These are phyloP conservation scores for Marsdenia floribunda DNA, from an alignment of 257 asterid species.

Conservation along the genomic window DNA sequence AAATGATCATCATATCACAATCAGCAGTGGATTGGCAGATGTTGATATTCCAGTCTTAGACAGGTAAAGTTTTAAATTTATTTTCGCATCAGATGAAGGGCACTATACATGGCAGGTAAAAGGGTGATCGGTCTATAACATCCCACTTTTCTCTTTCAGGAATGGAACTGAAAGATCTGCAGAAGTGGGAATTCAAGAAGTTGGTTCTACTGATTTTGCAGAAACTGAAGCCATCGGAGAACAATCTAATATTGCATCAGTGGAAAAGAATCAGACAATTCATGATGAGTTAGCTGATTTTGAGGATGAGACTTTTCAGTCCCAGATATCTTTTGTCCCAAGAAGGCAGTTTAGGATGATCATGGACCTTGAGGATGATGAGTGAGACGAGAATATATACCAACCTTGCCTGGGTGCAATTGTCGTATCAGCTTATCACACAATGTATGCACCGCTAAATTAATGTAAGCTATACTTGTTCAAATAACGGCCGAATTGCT, in stretches of 20 bases:
- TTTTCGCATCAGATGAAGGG: slow-evolving; percentile 7
- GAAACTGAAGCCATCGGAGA: slow-evolving; percentile 27
- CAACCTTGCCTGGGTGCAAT: background rate
- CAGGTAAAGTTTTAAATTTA: slow-evolving; percentile 29
- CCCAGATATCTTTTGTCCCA: slow-evolving; percentile 25
- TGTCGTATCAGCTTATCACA: background rate
- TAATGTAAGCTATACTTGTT: background rate
- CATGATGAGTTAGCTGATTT: slow-evolving; percentile 32
- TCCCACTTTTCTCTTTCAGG: slow-evolving; percentile 25
- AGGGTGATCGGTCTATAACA: background rate
- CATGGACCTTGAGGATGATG: slow-evolving; percentile 72
- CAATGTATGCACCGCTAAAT: background rate
- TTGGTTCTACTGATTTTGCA: slow-evolving; percentile 18
- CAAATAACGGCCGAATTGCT: background rate
- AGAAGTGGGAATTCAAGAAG: slow-evolving; percentile 22
- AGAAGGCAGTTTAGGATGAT: slow-evolving; percentile 79
- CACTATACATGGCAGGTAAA: background rate
- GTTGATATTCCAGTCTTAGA: slow-evolving; percentile 25
- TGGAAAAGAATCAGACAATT: slow-evolving; percentile 6
- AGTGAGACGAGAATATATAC: slow-evolving; percentile 17
- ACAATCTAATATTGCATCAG: slow-evolving; percentile 14
- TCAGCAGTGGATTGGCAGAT: slow-evolving; percentile 12
- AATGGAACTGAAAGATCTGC: slow-evolving; percentile 27
- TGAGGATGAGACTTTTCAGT: slow-evolving; percentile 30
- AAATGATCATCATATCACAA: background rate